Base-by-base conservation (phyloP, 768 basidiomycete species). In the Lentinula detonsa region DNA sequence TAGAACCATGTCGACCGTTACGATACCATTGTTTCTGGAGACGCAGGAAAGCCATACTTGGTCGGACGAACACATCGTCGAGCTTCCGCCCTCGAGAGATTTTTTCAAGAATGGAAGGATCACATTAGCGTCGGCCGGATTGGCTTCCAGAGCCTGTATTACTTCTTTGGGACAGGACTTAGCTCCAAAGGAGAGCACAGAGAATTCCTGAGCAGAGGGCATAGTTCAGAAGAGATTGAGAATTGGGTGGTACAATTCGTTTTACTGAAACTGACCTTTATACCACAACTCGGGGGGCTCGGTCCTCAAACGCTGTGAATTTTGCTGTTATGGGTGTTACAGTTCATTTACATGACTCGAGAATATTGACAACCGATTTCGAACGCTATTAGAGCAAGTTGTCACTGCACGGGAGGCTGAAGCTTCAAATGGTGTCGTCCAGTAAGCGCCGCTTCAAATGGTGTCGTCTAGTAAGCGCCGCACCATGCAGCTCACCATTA, bases 1-100 rank as follows among this genome's bases (percentile, higher is more conserved):
- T 3, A 90, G 73, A 8, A 91, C 72, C 61, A 86, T 80, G 23
- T 80, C 76, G 49, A 87, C 70, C 15, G 57, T 42, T 8, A 33
- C 50, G 1, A 57, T 31, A 0, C 64, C 63, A 10, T 64, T 65
- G 8, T 50, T 28, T 8, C n/a, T 43, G 5, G 66, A 62, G 33
- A 61, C 60, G 28, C 68, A 72, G 16, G 72, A 65, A 34, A 80
- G 71, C 79, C 79, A 82, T 4, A 70, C 56, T 53, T 77, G 70
- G 11, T 66, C 33, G 5, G 13, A n/a, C 7, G 55, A 31, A 45
- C 8, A 13, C 33, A 21, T 4, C n/a, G 66, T 65, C 23, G 31
- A 62, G 50, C 2, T 43, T 33, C 31, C 55, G 21, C 53, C 65
- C 63, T 18, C 33, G 8, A 3, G 48, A 11, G 59, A 46, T 18